Evolutionary conservation across 2,329 filamentous ascomycete genomes (phyloP), one percentile per base, ranked within the genome.

Genomic region (Trichoderma endophyticum): DNA sequence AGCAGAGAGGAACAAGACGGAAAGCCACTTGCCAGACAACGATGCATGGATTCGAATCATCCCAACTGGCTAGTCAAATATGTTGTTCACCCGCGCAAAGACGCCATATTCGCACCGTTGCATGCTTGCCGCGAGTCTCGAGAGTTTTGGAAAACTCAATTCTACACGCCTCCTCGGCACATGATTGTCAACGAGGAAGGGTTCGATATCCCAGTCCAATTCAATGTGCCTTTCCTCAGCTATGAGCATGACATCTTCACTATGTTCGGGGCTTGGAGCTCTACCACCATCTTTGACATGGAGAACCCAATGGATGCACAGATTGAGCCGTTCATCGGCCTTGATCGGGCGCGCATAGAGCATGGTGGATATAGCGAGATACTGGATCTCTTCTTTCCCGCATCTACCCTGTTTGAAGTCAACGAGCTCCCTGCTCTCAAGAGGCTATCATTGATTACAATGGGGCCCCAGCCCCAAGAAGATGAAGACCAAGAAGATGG

Each of bases 41-140:
- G 36, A n/a, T 72, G 66, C 32, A 71, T 67, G 61, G 15, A 54
- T 30, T 28, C 4, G 82, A 81, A 61, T 21, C 71, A 71, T 18
- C 54, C 64, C 2, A 62, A 73, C 28, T 74, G 70, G 69, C 32
- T 68, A 1, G 59, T 73, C 34, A 43, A 72, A 48, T 73, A 73
- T 36, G 63, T 73, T 21, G 73, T 72, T 8, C 72, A 68, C 6
- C 72, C 73, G 18, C 65, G 72, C 21, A 57, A 34, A 15, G n/a
- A 70, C 26, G 63, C 36, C 32, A 32, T 73, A 28, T 73, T 74
- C 39, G 51, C 73, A 11, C 57, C 64, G 15, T 32, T 74, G 3
- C 70, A 73, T 26, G 72, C 43, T 6, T 68, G 59, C 28, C 70
- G 36, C 14, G 73, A 74, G 54, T 67, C 72, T 12, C 61, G 70